Evolutionary conservation across 768 basidiomycete species (phyloP), one percentile per base, ranked within the genome.

Genomic region (Pleurotus djamor): DNA sequence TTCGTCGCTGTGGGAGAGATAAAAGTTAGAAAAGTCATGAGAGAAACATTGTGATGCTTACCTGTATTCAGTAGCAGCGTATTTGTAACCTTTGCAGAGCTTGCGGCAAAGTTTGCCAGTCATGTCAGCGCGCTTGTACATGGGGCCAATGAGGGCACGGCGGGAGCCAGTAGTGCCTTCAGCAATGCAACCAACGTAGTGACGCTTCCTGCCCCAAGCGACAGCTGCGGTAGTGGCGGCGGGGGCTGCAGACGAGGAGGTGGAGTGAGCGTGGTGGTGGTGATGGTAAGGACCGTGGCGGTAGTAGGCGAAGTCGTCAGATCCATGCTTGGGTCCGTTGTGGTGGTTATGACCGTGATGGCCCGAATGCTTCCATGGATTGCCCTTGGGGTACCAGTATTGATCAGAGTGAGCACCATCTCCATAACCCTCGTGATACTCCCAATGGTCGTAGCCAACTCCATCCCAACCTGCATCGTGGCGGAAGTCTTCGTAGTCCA

Each of bases 361-460:
- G 33, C 35, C 36, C 14, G 35, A 5, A 16, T 32, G 8, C 28
- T 50, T 35, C 49, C 49, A 50, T 1, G 49, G 49, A 50, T 50
- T 50, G 8, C 49, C 49, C 34, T 50, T 44, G 32, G 54, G 54
- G 17, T 44, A 14, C 54, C 54, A 56, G n/a, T 56, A 44, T 32
- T 56, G 28, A 32, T 56, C 54, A 8, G 32, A 10, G 17, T 56
- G 54, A 17, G 21, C 41, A 32, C 44, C 41, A 43, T 44, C 54
- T 32, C 54, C 54, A 32, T 56, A 56, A 41, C 54, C 54, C 44
- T 56, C 54, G 33, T 56, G 54, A 56, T 56, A 56, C 41, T 56
- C 54, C 54, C 54, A 56, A 28, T 44, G 54, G 54, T 56, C 54
- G 33, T 41, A 56, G 7, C 54, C 54, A n/a, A 17, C 5, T 6